Percentiles rank a stretch among this genome's conserved stretches.
Conservation (phyloP, 345 rosid species). For the Aurinia saxatilis region DNA sequence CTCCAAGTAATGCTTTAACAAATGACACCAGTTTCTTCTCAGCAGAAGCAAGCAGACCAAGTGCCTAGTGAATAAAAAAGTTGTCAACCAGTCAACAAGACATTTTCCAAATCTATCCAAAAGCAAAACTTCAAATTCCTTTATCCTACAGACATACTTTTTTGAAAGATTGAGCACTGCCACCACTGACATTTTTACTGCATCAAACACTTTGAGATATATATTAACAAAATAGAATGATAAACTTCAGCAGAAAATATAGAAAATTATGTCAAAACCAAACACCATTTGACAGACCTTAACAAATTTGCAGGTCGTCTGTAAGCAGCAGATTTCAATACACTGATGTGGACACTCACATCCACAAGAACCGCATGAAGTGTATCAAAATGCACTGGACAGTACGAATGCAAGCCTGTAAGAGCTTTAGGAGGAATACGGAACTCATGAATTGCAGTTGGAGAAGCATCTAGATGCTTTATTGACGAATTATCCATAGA, state of each 20-base stretch:
- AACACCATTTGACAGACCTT: conserved; percentile 50
- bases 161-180: conserved; percentile 35
- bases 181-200: conserved; percentile 42
- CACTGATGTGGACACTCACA: conserved; percentile 65
- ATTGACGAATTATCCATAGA: conserved; percentile 38
- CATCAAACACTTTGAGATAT: conserved; percentile 28
- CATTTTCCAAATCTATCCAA: background rate
- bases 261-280: background rate
- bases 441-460: conserved; percentile 77
- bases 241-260: background rate
- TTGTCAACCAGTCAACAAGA: conserved; percentile 12
- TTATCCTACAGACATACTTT: conserved; percentile 40
- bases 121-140: background rate
- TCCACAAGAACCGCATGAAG: conserved; percentile 82
- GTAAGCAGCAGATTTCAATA: conserved; percentile 52
- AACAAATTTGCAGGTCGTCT: conserved; percentile 33
- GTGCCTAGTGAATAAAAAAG: conserved; percentile 42
- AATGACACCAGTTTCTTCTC: conserved; percentile 40
- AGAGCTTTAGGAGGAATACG: conserved; percentile 92
- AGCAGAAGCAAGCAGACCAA: conserved; percentile 36
- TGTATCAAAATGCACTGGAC: conserved; percentile 85
- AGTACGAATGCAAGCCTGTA: conserved; percentile 84
- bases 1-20: conserved; percentile 61
- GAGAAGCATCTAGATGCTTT: conserved; percentile 46
- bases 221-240: conserved; percentile 8